These are phyloP conservation scores for Coriaria nepalensis DNA, from an alignment of 306 rosid species.

Conservation along the genomic window DNA sequence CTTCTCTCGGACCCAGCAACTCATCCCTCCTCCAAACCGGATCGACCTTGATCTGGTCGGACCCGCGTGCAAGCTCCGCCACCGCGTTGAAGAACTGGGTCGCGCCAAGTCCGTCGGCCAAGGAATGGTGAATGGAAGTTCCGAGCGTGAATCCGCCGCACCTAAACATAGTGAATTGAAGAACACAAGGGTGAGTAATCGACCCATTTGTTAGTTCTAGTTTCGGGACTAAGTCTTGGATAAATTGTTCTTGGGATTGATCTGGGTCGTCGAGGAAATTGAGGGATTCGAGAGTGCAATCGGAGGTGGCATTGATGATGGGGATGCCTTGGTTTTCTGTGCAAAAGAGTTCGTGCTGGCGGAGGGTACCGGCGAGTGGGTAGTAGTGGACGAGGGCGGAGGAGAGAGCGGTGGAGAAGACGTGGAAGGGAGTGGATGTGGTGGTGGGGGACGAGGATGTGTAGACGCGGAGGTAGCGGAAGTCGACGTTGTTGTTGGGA, in stretches of 20 bases:
- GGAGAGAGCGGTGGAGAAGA: slow-evolving; percentile 54
- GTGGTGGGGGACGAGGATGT: slow-evolving; percentile 9
- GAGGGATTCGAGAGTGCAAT: slow-evolving; percentile 39
- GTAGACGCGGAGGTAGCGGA: slow-evolving; percentile 85
- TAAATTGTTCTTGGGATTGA: slow-evolving; percentile 15
- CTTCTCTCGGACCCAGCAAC: slow-evolving; percentile 42
- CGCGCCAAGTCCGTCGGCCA: slow-evolving; percentile 75
- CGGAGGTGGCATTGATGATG: slow-evolving; percentile 33
- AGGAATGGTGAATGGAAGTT: slow-evolving; percentile 49
- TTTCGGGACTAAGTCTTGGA: slow-evolving; percentile 55
- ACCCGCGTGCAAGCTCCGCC: slow-evolving; percentile 79
- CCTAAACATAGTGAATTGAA: slow-evolving; percentile 52
- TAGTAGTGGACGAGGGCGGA: slow-evolving; percentile 49
- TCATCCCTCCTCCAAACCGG: slow-evolving; percentile 48
- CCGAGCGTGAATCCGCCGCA: slow-evolving; percentile 81
- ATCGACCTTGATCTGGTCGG: slow-evolving; percentile 10
- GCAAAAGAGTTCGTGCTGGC: slow-evolving; percentile 26
- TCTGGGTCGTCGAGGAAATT: slow-evolving; percentile 43
- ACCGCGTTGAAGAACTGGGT: slow-evolving; percentile 46
- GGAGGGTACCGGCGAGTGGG: slow-evolving; percentile 61
- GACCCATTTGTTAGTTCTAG: slow-evolving; percentile 32
- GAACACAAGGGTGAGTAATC: slow-evolving; percentile 44
- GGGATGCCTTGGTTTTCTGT: slow-evolving; percentile 45
- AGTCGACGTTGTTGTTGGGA: slow-evolving; percentile 47
- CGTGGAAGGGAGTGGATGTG: slow-evolving; percentile 26